Evolutionary conservation across 2,329 filamentous ascomycete genomes (phyloP), one percentile per base, ranked within the genome.

Genomic region (Fusarium aywerte): DNA sequence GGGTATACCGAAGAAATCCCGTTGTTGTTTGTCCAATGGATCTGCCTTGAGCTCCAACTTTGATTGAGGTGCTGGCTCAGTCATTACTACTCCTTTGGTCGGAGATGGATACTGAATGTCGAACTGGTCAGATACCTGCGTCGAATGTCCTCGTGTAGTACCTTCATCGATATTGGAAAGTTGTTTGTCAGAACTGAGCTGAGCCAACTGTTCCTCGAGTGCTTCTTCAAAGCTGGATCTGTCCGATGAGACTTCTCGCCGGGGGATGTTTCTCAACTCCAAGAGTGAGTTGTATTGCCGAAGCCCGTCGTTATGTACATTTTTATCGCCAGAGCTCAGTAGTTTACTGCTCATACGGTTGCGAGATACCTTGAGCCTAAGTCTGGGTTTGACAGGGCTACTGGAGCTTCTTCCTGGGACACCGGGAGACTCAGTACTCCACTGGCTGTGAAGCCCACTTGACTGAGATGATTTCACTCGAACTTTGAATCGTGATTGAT

Each of bases 261-360:
- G 65, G 35, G 73, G 54, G 33, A 65, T 71, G 15, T 70, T 47
- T 10, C 66, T 64, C 27, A 79, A 54, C 31, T 77, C 75, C 11
- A 76, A 68, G 18, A 78, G 63, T 32, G 77, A 76, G 44, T 74
- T 77, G 67, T 70, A 74, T 47, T 77, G 72, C 32, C 77, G 77
- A 42, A 76, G 57, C n/a, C 70, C 70, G 39, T 69, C 71, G 15
- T 55, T 73, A 20, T 51, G 68, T 33, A 68, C 27, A 7, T 66
- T 45, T 36, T 65, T 65, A 13, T 62, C 67, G 23, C 57, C 51
- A 20, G 65, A 58, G 7, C 51, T 21, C 7, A 21, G 12, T 36
- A 65, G 58, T 7, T 62, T 66, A 27, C 69, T 68, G 18, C 62
- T 67, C 21, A 78, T 58, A 20, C 73, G 74, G 45, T 66, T 74